Base-by-base conservation (phyloP, 2,329 filamentous ascomycete species). In the Pseudocercospora fuligena region DNA sequence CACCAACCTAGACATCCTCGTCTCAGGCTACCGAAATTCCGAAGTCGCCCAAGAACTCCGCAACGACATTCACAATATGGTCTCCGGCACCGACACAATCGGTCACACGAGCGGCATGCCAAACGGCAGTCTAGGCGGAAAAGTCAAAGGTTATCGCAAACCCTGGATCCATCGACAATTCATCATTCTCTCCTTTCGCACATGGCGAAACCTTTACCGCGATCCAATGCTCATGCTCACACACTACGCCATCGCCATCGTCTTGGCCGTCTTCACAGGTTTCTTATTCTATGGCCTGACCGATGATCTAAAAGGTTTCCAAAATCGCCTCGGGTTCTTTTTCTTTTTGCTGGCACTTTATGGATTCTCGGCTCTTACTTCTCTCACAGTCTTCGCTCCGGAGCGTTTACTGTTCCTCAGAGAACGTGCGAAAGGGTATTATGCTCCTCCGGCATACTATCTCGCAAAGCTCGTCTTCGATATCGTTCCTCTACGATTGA, bases 171-270 rank as follows among this genome's bases (percentile, higher is more conserved):
- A 86, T 8, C 86, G 90, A 51, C 95, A 99, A 79, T 98, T 99
- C 79, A 76, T 90, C 63, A 97, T 99, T 73, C 84, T 99, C 12
- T 97, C 94, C 0, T 87, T 89, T 74, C 89, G 95, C 54, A 99
- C 95, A 0, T 99, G 94, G 94, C 93, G 92, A 76, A 99, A 99
- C 76, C 85, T 99, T 6, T 98, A 99, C 82, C 90, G 95, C 65
- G 97, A 99, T 78, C 95, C 95, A 1, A 94, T 98, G 87, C 84
- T 99, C 66, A 99, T 99, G 95, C 87, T 99, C 65, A 97, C 94
- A 0, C 95, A 99, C 80, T 99, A 98, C 77, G 95, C 95, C 43
- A 98, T 97, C 72, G 93, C 95, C 7, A 98, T 99, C 67, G 82
- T 98, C 0, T 87, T 99, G 5, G 95, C 94, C 1, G 94, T 98